These are phyloP conservation scores for Castanea mollissima DNA, from an alignment of 306 rosid genomes.

Conservation along the genomic window DNA sequence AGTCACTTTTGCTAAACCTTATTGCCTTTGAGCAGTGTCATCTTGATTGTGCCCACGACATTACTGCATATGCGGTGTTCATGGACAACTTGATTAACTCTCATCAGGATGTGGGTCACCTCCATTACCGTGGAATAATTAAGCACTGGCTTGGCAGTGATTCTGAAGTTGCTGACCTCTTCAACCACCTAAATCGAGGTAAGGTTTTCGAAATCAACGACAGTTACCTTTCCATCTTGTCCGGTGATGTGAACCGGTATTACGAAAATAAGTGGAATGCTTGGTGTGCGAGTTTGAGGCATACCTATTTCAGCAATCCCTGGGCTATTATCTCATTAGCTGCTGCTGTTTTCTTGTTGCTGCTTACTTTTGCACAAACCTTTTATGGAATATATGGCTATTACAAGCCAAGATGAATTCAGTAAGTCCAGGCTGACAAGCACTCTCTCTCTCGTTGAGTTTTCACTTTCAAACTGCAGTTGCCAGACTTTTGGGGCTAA, in stretches of 20 bases:
- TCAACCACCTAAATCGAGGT: conserved; percentile 68
- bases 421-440: not conserved
- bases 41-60: conserved; percentile 72
- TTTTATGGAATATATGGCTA: conserved; percentile 60
- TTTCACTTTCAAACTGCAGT: no score
- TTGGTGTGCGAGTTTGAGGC: conserved; percentile 77
- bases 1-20: conserved; percentile 62
- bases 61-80: conserved; percentile 74
- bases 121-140: conserved; percentile 80
- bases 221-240: conserved; percentile 70
- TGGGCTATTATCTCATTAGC: conserved; percentile 82
- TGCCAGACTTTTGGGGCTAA: no score
- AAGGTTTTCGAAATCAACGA: conserved; percentile 50
- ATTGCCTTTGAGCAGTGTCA: conserved; percentile 86
- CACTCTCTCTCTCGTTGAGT: not conserved
- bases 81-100: conserved; percentile 93
- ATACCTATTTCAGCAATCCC: conserved; percentile 74
- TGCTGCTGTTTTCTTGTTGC: conserved; percentile 73
- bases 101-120: conserved; percentile 71
- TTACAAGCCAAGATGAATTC: conserved; percentile 46
- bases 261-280: conserved; percentile 78
- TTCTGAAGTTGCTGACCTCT: conserved; percentile 77
- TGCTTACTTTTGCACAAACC: conserved; percentile 71
- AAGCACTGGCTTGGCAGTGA: conserved; percentile 97
- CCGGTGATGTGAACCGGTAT: conserved; percentile 65